Conservation (phyloP, 1,284 basidiomycete species). For the Ceratobasidium sp. region DNA sequence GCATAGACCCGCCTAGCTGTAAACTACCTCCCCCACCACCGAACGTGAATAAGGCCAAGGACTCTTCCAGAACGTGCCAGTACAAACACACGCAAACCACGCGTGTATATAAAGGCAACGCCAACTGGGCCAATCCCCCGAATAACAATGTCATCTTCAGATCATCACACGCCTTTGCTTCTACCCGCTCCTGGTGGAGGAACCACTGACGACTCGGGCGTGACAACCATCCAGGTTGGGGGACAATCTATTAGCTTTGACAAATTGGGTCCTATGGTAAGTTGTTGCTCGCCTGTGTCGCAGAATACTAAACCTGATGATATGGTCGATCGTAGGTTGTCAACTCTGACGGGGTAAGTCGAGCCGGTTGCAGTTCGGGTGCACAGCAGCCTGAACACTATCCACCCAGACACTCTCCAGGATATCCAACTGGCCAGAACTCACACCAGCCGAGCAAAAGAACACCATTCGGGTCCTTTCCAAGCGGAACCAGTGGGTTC, state of each 20-base stretch:
- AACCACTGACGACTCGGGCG: constrained; percentile 1
- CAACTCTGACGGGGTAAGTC: constrained; percentile 34
- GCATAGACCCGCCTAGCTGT: too few species aligned
- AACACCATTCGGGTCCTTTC: constrained; percentile 38
- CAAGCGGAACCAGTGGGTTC: constrained; percentile 36
- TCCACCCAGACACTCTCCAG: constrained; percentile 19
- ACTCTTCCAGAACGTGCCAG: constrained; percentile 33
- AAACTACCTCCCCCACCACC: background rate
- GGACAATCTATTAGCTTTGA: constrained; percentile 38
- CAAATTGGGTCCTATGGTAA: constrained; percentile 34
- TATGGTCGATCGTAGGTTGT: constrained; percentile 5
- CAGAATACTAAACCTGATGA: background rate
- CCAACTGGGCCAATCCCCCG: background rate
- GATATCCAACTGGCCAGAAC: constrained; percentile 40
- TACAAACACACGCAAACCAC: constrained; percentile 27
- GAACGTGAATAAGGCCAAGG: background rate
- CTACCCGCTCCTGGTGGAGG: constrained; percentile 28
- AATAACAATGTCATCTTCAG: constrained; percentile 15
- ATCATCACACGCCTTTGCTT: background rate
- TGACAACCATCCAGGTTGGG: constrained; percentile 35
- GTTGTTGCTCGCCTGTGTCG: background rate
- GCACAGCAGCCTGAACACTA: background rate
- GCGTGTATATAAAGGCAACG: background rate
- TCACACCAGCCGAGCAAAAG: constrained; percentile 33
- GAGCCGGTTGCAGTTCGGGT: background rate